phyloP scores from a whole-genome alignment of 2,329 filamentous ascomycete genomes.

The Scytalidium lignicola region DNA sequence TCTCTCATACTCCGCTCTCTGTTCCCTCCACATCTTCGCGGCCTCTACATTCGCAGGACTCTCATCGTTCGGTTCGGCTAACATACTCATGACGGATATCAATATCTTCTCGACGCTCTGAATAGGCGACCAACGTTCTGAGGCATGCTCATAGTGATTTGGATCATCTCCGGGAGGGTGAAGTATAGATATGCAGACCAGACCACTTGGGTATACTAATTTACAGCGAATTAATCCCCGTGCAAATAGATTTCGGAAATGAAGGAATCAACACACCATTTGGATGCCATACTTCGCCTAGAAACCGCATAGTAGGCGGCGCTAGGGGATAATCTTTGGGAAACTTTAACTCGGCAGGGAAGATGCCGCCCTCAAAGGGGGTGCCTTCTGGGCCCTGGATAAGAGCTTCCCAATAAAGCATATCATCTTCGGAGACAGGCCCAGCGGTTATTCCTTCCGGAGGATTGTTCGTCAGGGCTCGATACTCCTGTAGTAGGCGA shows the following conservation, averaged over 20 bases:
- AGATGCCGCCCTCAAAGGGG: constrained; percentile 92
- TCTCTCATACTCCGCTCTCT: constrained; percentile 76
- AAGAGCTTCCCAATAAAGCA: constrained; percentile 92
- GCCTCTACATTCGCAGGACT: constrained; percentile 95
- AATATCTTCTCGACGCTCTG: constrained; percentile 98
- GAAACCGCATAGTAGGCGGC: constrained; percentile 92
- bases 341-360: constrained; percentile 91
- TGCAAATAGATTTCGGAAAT: neutral
- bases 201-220: constrained; percentile 81
- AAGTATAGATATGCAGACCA: constrained; percentile 97
- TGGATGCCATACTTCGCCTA: constrained; percentile 92
- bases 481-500: constrained; percentile 95
- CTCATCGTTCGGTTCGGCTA: constrained; percentile 95
- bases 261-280: constrained; percentile 61
- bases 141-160: constrained; percentile 96
- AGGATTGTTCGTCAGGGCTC: constrained; percentile 84
- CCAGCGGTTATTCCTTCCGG: constrained; percentile 98
- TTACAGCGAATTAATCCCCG: neutral
- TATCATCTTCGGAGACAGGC: constrained; percentile 87
- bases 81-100: constrained; percentile 96
- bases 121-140: constrained; percentile 93
- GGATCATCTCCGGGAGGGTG: constrained; percentile 95
- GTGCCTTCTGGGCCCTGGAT: constrained; percentile 95
- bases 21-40: constrained; percentile 91
- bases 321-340: constrained; percentile 95